Percentiles rank a stretch among this genome's conserved stretches.
Evolutionary conservation across 345 rosid genomes (phyloP).

Genomic region (Eucalyptus sp.): DNA sequence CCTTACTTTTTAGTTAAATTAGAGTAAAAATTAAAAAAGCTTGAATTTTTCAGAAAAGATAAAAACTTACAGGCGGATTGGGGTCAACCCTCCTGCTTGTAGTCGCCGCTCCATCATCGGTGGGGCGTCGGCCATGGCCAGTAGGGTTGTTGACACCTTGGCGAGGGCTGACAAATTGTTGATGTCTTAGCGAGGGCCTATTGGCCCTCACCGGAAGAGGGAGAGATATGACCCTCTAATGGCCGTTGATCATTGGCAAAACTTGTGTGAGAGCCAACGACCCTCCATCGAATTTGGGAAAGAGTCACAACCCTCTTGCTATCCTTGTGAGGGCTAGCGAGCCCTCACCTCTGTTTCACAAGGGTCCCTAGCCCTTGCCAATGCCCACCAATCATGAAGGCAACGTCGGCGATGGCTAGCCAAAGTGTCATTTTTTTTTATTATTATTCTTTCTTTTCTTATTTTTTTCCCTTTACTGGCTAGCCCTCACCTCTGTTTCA

Average conservation of each 20-base stretch:
- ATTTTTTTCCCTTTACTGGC: too few species aligned
- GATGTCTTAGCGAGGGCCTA: accelerated
- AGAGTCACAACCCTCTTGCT: accelerated
- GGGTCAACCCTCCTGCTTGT: not conserved
- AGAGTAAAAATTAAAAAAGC: not conserved
- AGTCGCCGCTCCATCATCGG: accelerated
- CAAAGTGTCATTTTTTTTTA: too few species aligned
- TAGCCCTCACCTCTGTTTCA: too few species aligned
- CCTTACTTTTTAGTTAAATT: not conserved
- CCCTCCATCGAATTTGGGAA: too few species aligned
- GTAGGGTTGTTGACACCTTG: not conserved
- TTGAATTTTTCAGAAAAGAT: too few species aligned
- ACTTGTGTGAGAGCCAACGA: accelerated
- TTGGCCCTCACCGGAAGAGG: too few species aligned
- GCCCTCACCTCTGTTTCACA: accelerated
- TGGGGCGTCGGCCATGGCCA: too few species aligned
- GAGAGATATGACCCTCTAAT: too few species aligned
- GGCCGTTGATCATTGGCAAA: accelerated
- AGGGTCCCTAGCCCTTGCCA: too few species aligned
- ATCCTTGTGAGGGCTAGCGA: accelerated
- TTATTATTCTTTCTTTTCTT: too few species aligned
- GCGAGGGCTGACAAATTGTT: accelerated
- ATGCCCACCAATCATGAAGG: accelerated
- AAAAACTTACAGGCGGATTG: not conserved
- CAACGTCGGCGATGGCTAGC: accelerated